Conservation (phyloP, 2,329 filamentous ascomycete genomes). For the Diaporthe humulicola region DNA sequence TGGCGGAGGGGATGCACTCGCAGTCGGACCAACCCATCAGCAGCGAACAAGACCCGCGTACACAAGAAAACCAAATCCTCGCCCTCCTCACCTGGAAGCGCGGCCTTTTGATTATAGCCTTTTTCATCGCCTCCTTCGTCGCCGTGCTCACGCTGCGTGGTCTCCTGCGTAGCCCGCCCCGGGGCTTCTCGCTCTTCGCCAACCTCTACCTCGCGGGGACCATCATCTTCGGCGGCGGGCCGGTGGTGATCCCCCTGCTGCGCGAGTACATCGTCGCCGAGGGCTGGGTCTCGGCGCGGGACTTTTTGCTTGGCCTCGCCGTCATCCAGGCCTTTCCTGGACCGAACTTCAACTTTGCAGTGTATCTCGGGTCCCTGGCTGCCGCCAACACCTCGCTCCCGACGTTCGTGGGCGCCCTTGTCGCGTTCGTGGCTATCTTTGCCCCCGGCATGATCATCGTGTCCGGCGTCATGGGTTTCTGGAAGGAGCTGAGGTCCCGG, state of each 20-base stretch:
- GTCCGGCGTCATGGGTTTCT: conserved; percentile 67
- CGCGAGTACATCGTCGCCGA: conserved; percentile 74
- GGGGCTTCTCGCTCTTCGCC: conserved; percentile 73
- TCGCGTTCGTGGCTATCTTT: conserved; percentile 68
- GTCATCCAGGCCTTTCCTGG: conserved; percentile 77
- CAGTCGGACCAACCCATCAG: background rate
- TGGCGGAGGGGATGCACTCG: conserved; percentile 9
- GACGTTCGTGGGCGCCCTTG: conserved; percentile 60
- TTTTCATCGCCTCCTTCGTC: conserved; percentile 70
- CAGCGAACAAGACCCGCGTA: conserved; percentile 30
- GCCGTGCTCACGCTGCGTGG: conserved; percentile 65
- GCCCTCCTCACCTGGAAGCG: conserved; percentile 57
- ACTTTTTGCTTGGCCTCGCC: conserved; percentile 80
- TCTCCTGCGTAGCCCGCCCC: conserved; percentile 54
- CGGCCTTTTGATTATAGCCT: conserved; percentile 56
- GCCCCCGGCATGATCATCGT: conserved; percentile 62
- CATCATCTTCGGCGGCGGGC: conserved; percentile 74
- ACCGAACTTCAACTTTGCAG: conserved; percentile 63
- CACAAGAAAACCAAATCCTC: background rate
- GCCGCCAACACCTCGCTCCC: conserved; percentile 54
- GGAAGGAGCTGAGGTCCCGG: conserved; percentile 60
- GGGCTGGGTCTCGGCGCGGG: conserved; percentile 77
- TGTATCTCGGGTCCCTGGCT: conserved; percentile 67
- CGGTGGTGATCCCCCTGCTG: conserved; percentile 74
- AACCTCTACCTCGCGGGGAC: conserved; percentile 83